Base-by-base conservation (phyloP, 2,329 filamentous ascomycete species). In the Colletotrichum graminicola region DNA sequence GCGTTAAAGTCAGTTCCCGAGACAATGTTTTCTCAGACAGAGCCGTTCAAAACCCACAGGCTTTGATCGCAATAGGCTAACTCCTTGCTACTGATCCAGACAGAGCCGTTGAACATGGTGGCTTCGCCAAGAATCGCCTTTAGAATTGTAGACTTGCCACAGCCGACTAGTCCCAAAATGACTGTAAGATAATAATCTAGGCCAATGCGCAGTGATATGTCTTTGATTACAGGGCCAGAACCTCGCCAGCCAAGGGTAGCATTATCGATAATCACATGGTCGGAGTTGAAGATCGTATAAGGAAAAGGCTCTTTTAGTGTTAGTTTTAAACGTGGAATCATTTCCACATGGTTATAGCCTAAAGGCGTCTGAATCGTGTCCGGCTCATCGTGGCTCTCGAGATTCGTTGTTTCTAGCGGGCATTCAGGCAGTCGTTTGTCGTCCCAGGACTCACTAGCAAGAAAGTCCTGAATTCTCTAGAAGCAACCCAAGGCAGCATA, bases 21-120 rank as follows among this genome's bases (percentile, higher is more conserved):
- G 0, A 82, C 66, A 6, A 86, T 83, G 47, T 81, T 82, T 0
- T 82, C 73, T 12, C 77, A 76, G n/a, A 85, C 74, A 0, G 79
- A 81, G 2, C 73, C 77, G 67, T 85, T 85, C 5, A 78, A 77
- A 3, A 85, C 77, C 83, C 84, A 87, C 0, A 84, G 80, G 0
- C 75, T 78, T 64, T 87, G 85, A 56, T 80, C 80, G 63, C 83
- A 85, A 73, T 82, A 86, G 0, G 80, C 82, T 18, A 82, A 68
- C 41, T 77, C 77, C 0, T 67, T 74, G 0, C 76, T 71, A 0
- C 73, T 70, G 43, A 36, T 34, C 43, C 34, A 59, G 34, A 66
- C 45, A 59, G 54, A 59, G 43, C 63, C 63, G 2, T 78, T 70
- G 2, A 67, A 74, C 23, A 83, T 69, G 0, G 66, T 71, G 1